A percentile compares a stretch with the other conserved stretches of the same genome.
Conservation (phyloP, 305 asterid species). For the Fraxinus nigra region DNA sequence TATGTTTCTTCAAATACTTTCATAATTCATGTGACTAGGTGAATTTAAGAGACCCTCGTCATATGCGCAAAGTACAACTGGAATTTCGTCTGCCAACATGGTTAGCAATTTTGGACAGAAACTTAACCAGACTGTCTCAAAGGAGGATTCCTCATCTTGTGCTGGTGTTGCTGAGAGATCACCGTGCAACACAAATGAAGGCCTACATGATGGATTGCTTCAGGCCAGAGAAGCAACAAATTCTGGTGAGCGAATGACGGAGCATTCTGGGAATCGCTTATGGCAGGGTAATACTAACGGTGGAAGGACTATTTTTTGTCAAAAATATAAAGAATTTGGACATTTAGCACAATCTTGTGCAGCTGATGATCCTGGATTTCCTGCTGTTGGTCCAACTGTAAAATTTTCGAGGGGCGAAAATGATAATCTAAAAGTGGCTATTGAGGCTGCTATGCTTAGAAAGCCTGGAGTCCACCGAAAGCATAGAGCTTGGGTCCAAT, state of each 20-base stretch:
- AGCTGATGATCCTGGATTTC: slow-evolving; percentile 20
- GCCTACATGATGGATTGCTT: slow-evolving; percentile 46
- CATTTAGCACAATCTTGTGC: slow-evolving; percentile 33
- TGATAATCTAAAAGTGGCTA: slow-evolving; percentile 74
- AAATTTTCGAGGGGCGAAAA: slow-evolving; percentile 56
- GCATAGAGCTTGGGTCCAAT: slow-evolving; percentile 49
- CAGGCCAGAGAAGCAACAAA: slow-evolving; percentile 45
- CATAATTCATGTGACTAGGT: slow-evolving; percentile 41
- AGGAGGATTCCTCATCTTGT: slow-evolving; percentile 43
- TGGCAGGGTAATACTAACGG: slow-evolving; percentile 31
- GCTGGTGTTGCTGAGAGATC: slow-evolving; percentile 43
- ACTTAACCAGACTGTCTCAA: slow-evolving; percentile 38
- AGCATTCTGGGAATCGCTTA: slow-evolving; percentile 51
- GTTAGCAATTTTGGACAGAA: slow-evolving; percentile 42
- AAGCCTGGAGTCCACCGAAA: slow-evolving; percentile 73
- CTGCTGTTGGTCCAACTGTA: slow-evolving; percentile 30
- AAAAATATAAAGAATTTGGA: slow-evolving; percentile 37
- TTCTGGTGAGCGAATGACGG: slow-evolving; percentile 53
- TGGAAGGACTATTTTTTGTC: slow-evolving; percentile 27
- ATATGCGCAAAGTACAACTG: slow-evolving; percentile 27
- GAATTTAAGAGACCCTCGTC: slow-evolving; percentile 61
- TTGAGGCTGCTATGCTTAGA: slow-evolving; percentile 83
- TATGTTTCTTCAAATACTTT: slow-evolving; percentile 20
- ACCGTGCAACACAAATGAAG: slow-evolving; percentile 40
- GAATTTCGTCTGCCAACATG: slow-evolving; percentile 41